These are phyloP conservation scores for Neospora caninum DNA, from an alignment of 169 alveolate genomes.

Conservation along the genomic window DNA sequence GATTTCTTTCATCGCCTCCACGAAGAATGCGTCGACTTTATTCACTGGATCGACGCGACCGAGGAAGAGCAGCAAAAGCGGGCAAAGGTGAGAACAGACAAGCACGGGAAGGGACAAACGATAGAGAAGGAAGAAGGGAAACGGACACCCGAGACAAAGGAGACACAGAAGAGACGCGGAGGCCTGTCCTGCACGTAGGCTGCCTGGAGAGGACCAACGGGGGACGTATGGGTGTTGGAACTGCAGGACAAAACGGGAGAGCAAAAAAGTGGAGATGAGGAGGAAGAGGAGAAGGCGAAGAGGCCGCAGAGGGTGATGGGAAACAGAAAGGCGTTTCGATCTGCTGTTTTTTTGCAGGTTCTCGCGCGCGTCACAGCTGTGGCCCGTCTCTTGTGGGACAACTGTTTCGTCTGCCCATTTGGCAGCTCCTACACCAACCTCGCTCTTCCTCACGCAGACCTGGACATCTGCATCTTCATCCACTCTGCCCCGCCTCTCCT, in stretches of 20 bases:
- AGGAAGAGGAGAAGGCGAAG: background rate
- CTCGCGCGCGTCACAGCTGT: background rate
- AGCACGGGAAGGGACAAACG: background rate
- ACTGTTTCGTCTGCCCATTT: background rate
- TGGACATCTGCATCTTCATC: conserved; percentile 44
- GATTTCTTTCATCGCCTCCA: conserved; percentile 34
- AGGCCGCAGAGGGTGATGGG: too few species aligned
- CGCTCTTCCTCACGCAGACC: conserved; percentile 33
- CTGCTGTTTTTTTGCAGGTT: background rate
- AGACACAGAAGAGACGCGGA: too few species aligned
- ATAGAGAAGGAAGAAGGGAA: background rate
- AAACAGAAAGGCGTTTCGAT: background rate
- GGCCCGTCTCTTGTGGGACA: background rate
- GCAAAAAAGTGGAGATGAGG: background rate
- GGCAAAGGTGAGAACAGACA: background rate
- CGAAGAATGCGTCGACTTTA: conserved; percentile 17
- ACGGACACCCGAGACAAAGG: too few species aligned
- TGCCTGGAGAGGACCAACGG: too few species aligned
- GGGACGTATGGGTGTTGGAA: too few species aligned
- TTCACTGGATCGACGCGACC: background rate
- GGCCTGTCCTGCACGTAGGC: too few species aligned
- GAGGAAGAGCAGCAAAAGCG: background rate
- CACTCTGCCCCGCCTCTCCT: background rate
- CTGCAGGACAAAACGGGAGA: too few species aligned
- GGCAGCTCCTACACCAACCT: conserved; percentile 22